phyloP scores from a whole-genome alignment of 306 rosid genomes.

The Trifolium dubium region DNA sequence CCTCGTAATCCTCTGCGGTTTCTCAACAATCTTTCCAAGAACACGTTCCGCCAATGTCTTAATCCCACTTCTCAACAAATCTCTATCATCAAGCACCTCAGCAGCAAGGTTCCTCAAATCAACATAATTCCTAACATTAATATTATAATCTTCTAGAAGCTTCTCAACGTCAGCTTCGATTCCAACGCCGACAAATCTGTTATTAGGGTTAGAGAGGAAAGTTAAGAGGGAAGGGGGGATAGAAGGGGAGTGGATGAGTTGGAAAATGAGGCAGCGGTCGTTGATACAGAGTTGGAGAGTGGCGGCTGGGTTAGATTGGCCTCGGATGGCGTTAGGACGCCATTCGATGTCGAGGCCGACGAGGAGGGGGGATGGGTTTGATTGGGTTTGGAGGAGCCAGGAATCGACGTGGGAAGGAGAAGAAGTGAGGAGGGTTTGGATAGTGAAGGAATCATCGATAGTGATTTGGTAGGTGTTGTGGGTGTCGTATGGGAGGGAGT shows the following conservation, averaged over 20 bases:
- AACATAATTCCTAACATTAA: constrained; percentile 1
- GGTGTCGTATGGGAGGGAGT: constrained; percentile 24
- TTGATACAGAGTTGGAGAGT: constrained; percentile 37
- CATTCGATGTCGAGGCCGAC: constrained; percentile 48
- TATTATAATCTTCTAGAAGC: not conserved
- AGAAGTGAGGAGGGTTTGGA: constrained; percentile 36
- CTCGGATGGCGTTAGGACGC: constrained; percentile 35
- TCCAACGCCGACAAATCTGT: constrained; percentile 42
- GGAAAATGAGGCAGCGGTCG: constrained; percentile 40
- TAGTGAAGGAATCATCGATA: constrained; percentile 8
- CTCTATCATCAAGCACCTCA: constrained; percentile 2
- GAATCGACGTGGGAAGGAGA: constrained; percentile 31
- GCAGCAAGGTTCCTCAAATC: constrained; percentile 40
- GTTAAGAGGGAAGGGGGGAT: constrained; percentile 1
- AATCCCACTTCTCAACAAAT: not conserved
- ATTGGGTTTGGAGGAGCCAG: constrained; percentile 36
- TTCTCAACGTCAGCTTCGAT: constrained; percentile 30
- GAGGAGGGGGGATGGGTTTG: not conserved
- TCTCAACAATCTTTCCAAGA: constrained; percentile 25
- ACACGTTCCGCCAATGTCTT: not conserved
- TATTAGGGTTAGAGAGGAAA: not conserved
- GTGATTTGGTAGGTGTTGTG: constrained; percentile 34
- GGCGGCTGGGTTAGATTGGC: constrained; percentile 20
- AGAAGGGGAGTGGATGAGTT: constrained; percentile 20
- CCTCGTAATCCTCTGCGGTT: constrained; percentile 9